Conservation (phyloP, 2,329 filamentous ascomycete genomes). For the Aspergillus texensis region DNA sequence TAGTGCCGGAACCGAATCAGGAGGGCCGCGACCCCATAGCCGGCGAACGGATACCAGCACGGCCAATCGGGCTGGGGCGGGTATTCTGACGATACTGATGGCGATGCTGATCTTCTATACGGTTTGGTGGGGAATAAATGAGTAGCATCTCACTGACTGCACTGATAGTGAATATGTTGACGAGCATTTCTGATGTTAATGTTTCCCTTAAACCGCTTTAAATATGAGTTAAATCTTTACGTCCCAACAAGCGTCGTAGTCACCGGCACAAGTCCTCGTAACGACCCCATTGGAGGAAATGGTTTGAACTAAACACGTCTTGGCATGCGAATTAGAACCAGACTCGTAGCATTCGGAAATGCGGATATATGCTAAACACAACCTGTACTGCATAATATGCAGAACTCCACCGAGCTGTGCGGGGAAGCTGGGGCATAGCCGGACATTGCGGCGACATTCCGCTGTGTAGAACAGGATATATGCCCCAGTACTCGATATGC, state of each 20-base stretch:
- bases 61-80: constrained; percentile 46
- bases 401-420: background rate
- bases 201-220: background rate
- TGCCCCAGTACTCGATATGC: background rate
- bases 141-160: constrained; percentile 18
- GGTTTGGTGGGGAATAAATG: constrained; percentile 41
- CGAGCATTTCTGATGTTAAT: constrained; percentile 1
- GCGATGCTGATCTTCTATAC: constrained; percentile 37
- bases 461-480: background rate
- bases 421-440: background rate
- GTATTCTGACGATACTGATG: constrained; percentile 45
- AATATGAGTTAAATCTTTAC: background rate
- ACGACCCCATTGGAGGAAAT: too few relatives aligned
- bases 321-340: too few relatives aligned
- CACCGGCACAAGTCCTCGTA: background rate
- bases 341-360: background rate
- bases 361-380: background rate
- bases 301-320: too few relatives aligned
- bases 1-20: constrained; percentile 26
- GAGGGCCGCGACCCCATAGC: constrained; percentile 12
- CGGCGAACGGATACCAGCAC: constrained; percentile 29
- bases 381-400: background rate
- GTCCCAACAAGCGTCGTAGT: too few relatives aligned
- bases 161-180: background rate
- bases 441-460: background rate